phyloP scores from a whole-genome alignment of 257 asterid species.

The Solanum boliviense region DNA sequence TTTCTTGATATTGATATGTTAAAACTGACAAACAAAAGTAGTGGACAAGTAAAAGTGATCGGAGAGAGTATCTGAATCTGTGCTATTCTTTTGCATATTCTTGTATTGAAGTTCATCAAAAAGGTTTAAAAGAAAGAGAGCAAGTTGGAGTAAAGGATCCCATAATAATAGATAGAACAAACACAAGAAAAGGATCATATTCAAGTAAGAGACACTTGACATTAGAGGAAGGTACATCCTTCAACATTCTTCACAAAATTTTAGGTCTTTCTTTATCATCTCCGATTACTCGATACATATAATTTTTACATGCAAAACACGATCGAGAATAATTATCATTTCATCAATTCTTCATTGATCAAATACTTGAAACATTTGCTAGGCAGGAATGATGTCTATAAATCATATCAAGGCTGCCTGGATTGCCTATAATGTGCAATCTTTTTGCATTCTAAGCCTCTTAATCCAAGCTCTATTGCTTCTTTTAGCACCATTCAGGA shows the following conservation, averaged over 20 bases:
- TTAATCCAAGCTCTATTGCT: not conserved
- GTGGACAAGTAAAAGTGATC: too few relatives aligned
- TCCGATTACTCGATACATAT: not conserved
- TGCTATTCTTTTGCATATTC: not conserved
- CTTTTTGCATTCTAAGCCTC: not conserved
- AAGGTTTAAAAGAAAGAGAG: not conserved
- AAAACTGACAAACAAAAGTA: not conserved
- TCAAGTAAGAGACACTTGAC: not conserved
- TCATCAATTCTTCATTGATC: not conserved
- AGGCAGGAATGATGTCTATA: not conserved
- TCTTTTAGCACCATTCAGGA: not conserved
- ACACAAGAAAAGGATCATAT: not conserved
- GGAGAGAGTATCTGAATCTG: not conserved
- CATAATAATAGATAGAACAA: not conserved
- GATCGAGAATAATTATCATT: not conserved
- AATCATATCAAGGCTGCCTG: not conserved
- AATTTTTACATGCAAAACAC: not conserved
- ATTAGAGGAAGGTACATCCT: not conserved
- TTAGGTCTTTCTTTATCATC: not conserved
- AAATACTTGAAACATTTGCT: not conserved
- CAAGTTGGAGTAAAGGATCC: not conserved
- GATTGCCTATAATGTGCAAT: not conserved
- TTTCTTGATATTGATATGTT: too few relatives aligned
- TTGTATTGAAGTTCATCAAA: not conserved
- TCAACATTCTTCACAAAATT: not conserved